Percentiles rank a stretch among this genome's conserved stretches.
Evolutionary conservation across 805 yeast genomes (phyloP).

Genomic region (Yamadazyma sp.): DNA sequence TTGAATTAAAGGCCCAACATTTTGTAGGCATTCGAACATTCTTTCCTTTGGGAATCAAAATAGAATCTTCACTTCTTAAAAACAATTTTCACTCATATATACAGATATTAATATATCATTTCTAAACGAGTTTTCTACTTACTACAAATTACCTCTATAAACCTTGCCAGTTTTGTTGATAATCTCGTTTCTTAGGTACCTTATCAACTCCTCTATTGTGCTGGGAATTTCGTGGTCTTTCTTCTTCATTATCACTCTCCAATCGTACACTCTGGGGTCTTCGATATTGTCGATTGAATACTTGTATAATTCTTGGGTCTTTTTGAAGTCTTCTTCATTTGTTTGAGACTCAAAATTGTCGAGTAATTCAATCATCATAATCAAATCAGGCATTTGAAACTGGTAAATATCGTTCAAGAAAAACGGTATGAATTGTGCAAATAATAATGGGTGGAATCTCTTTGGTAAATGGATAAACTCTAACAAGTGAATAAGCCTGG

Average conservation of each 20-base stretch:
- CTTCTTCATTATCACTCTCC: conserved; percentile 27
- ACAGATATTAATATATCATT: conserved; percentile 1
- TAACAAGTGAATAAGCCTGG: conserved; percentile 51
- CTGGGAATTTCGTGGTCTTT: conserved; percentile 21
- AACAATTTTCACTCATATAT: background rate
- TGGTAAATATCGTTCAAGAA: conserved; percentile 18
- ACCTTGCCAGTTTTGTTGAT: conserved; percentile 35
- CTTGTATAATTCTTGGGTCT: conserved; percentile 32
- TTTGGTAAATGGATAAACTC: conserved; percentile 45
- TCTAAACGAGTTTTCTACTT: no score
- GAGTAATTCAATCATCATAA: conserved; percentile 38
- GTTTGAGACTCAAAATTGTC: conserved; percentile 33
- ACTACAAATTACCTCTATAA: conserved; percentile 23
- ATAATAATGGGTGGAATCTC: conserved; percentile 48
- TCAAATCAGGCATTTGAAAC: conserved; percentile 32
- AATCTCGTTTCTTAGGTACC: conserved; percentile 31
- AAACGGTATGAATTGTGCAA: conserved; percentile 50
- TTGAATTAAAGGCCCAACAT: no score
- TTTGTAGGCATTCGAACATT: conserved; percentile 69
- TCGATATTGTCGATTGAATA: conserved; percentile 25
- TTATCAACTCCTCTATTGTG: conserved; percentile 25
- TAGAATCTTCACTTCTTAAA: conserved; percentile 11
- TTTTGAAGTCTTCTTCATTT: conserved; percentile 23
- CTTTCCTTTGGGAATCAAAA: conserved; percentile 50
- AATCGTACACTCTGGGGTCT: conserved; percentile 27